phyloP scores from a whole-genome alignment of 768 basidiomycete genomes.

The Lactarius pseudohatsudake region DNA sequence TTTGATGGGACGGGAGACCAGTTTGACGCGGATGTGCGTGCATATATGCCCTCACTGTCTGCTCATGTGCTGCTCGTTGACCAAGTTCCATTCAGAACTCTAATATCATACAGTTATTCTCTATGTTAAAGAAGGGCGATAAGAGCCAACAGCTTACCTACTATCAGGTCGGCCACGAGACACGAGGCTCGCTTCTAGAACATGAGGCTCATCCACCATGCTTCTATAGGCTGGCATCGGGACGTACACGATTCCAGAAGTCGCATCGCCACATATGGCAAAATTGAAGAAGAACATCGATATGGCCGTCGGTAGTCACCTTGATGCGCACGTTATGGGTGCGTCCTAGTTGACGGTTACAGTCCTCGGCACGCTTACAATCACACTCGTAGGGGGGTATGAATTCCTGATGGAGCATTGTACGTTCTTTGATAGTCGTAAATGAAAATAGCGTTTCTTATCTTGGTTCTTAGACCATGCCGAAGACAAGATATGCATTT shows the following conservation, averaged over 20 bases:
- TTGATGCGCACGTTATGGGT: conserved; percentile 74
- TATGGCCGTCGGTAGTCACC: conserved; percentile 59
- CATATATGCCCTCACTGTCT: neutral
- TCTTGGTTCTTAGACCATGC: conserved; percentile 47
- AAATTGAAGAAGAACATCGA: conserved; percentile 57
- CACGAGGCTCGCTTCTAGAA: conserved; percentile 3
- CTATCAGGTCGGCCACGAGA: conserved; percentile 53
- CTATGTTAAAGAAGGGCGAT: conserved; percentile 69
- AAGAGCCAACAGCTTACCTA: conserved; percentile 64
- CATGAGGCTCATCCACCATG: neutral
- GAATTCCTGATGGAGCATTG: conserved; percentile 80
- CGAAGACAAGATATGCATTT: conserved; percentile 75
- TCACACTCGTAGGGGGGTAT: conserved; percentile 54
- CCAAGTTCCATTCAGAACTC: conserved; percentile 51
- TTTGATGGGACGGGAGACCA: conserved; percentile 68
- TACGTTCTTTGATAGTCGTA: conserved; percentile 31
- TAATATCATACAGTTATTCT: conserved; percentile 67
- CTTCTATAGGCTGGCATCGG: conserved; percentile 62
- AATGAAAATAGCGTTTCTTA: neutral
- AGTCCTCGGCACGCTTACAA: neutral
- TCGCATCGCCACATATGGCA: conserved; percentile 57
- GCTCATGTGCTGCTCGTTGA: neutral
- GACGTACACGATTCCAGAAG: conserved; percentile 63
- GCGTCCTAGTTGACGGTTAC: conserved; percentile 20
- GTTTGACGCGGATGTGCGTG: conserved; percentile 61